Conservation (phyloP, 768 basidiomycete genomes). For the Russula vinacea region DNA sequence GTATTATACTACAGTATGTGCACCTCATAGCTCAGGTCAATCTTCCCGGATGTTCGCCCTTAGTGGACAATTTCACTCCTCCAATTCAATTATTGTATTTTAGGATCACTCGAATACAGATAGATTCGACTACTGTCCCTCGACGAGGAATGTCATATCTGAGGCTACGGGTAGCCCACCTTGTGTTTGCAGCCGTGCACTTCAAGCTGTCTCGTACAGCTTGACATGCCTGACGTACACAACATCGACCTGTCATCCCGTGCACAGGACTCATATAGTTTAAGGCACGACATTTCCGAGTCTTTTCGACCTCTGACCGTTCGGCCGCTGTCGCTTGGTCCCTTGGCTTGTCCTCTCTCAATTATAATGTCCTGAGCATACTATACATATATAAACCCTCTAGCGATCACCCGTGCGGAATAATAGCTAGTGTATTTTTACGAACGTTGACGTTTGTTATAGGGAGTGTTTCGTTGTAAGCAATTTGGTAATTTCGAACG, state of each 20-base stretch:
- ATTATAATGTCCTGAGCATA: too few relatives aligned
- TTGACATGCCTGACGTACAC: neutral
- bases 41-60: neutral
- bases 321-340: too few relatives aligned
- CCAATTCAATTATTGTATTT: conserved; percentile 14
- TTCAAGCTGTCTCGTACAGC: neutral
- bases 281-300: too few relatives aligned
- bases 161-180: neutral
- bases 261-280: neutral
- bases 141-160: too few relatives aligned
- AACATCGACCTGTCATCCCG: neutral
- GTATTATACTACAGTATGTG: conserved; percentile 8
- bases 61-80: conserved; percentile 4
- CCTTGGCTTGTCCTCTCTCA: too few relatives aligned
- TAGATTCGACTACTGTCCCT: neutral
- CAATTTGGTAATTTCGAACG: too few relatives aligned
- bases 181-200: neutral
- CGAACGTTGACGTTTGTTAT: too few relatives aligned
- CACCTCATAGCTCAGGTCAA: conserved; percentile 8
- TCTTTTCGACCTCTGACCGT: too few relatives aligned
- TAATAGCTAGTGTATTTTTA: too few relatives aligned
- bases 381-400: too few relatives aligned
- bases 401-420: too few relatives aligned
- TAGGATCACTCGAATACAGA: neutral
- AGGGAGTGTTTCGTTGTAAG: too few relatives aligned